Percentiles rank a stretch among this genome's conserved stretches.
These are phyloP conservation scores for Gymnopilus junonius DNA, from an alignment of 768 basidiomycete species.

Conservation along the genomic window DNA sequence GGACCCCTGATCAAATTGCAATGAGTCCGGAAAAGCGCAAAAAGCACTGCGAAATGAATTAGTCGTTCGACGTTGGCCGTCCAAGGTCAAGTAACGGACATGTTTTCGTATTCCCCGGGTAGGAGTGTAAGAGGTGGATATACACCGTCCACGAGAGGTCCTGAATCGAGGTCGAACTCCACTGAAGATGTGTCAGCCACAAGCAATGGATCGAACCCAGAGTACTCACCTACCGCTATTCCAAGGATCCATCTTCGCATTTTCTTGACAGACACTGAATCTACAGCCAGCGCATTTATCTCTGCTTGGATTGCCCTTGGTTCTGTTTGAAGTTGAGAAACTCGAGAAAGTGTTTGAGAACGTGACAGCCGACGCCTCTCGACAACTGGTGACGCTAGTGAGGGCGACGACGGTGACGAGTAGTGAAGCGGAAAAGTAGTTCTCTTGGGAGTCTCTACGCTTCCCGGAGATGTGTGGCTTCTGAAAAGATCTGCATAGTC, in stretches of 20 bases:
- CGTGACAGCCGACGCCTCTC: slow-evolving; percentile 36
- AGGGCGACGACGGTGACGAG: slow-evolving; percentile 24
- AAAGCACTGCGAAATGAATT: slow-evolving; percentile 66
- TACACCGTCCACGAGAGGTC: slow-evolving; percentile 75
- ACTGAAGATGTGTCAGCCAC: slow-evolving; percentile 43
- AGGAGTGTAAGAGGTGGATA: slow-evolving; percentile 71
- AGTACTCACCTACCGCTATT: slow-evolving; percentile 64
- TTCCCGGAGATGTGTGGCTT: slow-evolving; percentile 11
- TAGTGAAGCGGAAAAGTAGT: slow-evolving; percentile 8
- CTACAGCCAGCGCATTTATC: slow-evolving; percentile 48
- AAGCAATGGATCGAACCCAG: neutral
- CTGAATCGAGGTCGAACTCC: slow-evolving; percentile 88
- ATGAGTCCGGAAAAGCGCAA: slow-evolving; percentile 89
- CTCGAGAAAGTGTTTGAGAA: slow-evolving; percentile 49
- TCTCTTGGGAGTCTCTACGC: slow-evolving; percentile 20
- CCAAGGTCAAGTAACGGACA: slow-evolving; percentile 54
- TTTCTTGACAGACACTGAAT: slow-evolving; percentile 47
- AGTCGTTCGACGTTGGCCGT: neutral
- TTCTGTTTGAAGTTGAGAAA: slow-evolving; percentile 34
- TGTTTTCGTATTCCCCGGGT: slow-evolving; percentile 76
- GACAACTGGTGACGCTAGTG: slow-evolving; percentile 12
- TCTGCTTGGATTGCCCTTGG: slow-evolving; percentile 36
- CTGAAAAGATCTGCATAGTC: slow-evolving; percentile 16
- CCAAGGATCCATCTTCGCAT: slow-evolving; percentile 72
- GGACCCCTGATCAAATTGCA: slow-evolving; percentile 83